Conservation (phyloP, 768 basidiomycete species). For the Leccinum disarticulatum region DNA sequence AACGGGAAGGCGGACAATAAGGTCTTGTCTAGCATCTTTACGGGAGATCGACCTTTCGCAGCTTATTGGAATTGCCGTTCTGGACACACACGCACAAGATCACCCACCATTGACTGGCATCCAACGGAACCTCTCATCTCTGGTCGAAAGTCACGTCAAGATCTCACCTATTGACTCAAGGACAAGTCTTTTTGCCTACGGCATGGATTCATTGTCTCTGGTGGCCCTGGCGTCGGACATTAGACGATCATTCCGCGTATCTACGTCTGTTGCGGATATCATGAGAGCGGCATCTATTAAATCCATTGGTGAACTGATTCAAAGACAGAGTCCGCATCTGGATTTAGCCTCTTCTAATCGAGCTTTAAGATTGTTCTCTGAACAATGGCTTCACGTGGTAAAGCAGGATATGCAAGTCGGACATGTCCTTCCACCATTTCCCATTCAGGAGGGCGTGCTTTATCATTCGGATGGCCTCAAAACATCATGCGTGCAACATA, state of each 20-base stretch:
- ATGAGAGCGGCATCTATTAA: slow-evolving; percentile 28
- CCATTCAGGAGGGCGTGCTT: slow-evolving; percentile 49
- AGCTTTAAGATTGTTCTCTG: slow-evolving; percentile 17
- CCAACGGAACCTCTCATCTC: slow-evolving; percentile 38
- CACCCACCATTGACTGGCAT: slow-evolving; percentile 16
- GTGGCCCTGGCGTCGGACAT: slow-evolving; percentile 25
- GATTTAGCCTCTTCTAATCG: neutral
- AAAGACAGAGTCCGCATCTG: neutral
- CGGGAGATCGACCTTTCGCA: slow-evolving; percentile 19
- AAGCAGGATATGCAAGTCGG: slow-evolving; percentile 9
- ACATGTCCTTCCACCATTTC: slow-evolving; percentile 41
- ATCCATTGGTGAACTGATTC: slow-evolving; percentile 21
- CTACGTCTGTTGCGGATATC: slow-evolving; percentile 30
- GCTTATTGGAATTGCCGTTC: slow-evolving; percentile 15
- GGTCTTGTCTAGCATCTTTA: slow-evolving; percentile 27
- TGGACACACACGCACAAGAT: slow-evolving; percentile 1
- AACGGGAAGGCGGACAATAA: slow-evolving; percentile 38
- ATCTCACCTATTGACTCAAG: slow-evolving; percentile 19
- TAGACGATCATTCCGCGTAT: slow-evolving; percentile 15
- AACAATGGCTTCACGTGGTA: slow-evolving; percentile 17
- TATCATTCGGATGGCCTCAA: slow-evolving; percentile 39
- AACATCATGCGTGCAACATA: slow-evolving; percentile 46
- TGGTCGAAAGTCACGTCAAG: slow-evolving; percentile 27
- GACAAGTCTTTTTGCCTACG: slow-evolving; percentile 35
- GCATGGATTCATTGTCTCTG: slow-evolving; percentile 34